Conservation (phyloP, 257 asterid species). For the Solanum pennellii region DNA sequence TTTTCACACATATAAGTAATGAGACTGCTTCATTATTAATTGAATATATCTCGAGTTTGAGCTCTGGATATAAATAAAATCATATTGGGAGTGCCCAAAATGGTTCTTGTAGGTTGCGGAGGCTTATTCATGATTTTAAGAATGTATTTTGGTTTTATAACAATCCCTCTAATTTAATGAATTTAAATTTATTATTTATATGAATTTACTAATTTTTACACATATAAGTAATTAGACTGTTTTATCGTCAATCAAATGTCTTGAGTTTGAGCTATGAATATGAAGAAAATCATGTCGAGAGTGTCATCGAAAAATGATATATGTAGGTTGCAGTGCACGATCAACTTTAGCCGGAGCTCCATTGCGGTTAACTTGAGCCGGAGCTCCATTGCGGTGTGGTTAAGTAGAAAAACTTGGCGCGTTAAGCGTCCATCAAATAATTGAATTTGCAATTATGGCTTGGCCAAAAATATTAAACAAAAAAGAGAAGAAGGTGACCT, state of each 20-base stretch:
- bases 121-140: background rate
- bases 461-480: background rate
- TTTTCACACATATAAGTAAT: background rate
- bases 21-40: too few species aligned
- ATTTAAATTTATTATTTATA: background rate
- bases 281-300: too few species aligned
- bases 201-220: background rate
- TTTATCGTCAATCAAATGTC: fast-evolving
- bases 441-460: background rate
- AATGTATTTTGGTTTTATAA: background rate
- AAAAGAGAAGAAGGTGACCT: background rate
- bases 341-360: too few species aligned
- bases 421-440: background rate
- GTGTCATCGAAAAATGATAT: too few species aligned
- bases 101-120: too few species aligned
- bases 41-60: too few species aligned
- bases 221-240: too few species aligned
- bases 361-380: too few species aligned
- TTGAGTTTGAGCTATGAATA: too few species aligned
- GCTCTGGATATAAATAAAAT: too few species aligned
- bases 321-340: fast-evolving
- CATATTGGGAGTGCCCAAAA: too few species aligned
- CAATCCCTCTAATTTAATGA: background rate
- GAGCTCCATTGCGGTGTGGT: too few species aligned
- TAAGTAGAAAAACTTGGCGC: background rate